phyloP scores from a whole-genome alignment of 768 basidiomycete genomes.

The Boletus bicolor region DNA sequence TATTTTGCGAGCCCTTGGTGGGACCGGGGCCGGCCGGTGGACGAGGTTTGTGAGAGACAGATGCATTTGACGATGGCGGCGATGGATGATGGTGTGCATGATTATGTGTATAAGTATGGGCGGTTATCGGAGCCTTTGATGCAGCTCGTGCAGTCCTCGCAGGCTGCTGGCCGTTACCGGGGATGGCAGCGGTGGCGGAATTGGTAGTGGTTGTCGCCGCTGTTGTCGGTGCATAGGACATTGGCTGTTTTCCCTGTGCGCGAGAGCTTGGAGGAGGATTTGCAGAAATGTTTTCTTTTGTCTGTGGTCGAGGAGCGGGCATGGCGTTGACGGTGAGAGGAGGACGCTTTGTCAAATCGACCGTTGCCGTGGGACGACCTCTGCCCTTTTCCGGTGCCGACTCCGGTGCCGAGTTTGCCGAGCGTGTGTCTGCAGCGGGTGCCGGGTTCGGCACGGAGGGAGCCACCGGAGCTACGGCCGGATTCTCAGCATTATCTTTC shows the following conservation, averaged over 20 bases:
- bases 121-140: conserved; percentile 55
- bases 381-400: conserved; percentile 33
- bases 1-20: conserved; percentile 36
- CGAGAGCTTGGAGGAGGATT: conserved; percentile 66
- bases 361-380: conserved; percentile 31
- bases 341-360: conserved; percentile 37
- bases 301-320: conserved; percentile 39
- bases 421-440: conserved; percentile 15
- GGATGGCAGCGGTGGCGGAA: conserved; percentile 34
- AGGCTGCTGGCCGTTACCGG: conserved; percentile 33
- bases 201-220: conserved; percentile 22
- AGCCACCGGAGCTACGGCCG: conserved; percentile 26
- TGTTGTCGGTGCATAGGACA: conserved; percentile 55
- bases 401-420: conserved; percentile 33
- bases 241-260: conserved; percentile 90
- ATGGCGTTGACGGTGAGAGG: conserved; percentile 40
- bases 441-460: conserved; percentile 30
- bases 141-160: conserved; percentile 45
- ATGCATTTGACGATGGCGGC: conserved; percentile 36
- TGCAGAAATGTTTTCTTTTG: conserved; percentile 33
- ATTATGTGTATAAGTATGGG: conserved; percentile 46
- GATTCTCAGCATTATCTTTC: conserved; percentile 26
- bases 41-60: conserved; percentile 30
- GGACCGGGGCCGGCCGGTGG: conserved; percentile 28
- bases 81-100: conserved; percentile 55